These are phyloP conservation scores for Trichomonas tenax DNA, from an alignment of 208 protist genomes.

Conservation along the genomic window DNA sequence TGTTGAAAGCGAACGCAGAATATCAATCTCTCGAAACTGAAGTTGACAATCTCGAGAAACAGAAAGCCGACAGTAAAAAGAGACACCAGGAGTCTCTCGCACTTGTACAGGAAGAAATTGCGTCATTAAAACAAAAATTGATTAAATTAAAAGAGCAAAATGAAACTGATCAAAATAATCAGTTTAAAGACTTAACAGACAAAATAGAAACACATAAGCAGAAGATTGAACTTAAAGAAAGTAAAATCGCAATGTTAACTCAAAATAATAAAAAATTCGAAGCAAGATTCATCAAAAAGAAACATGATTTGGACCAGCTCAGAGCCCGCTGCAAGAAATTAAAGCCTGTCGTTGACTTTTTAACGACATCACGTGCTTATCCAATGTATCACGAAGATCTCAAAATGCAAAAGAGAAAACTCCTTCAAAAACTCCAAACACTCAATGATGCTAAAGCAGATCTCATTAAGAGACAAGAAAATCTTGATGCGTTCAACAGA, in stretches of 20 bases:
- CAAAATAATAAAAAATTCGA: not conserved
- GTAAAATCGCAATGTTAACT: not conserved
- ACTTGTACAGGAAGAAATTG: not conserved
- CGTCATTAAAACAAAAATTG: not conserved
- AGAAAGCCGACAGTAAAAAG: not conserved
- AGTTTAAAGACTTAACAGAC: not conserved
- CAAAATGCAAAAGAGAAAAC: not conserved
- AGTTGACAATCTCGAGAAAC: not conserved
- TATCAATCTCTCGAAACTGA: not conserved
- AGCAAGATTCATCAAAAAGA: not conserved
- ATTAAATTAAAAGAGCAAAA: not conserved
- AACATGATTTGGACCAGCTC: not conserved
- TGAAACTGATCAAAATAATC: not conserved
- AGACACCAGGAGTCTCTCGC: not conserved
- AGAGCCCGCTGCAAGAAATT: not conserved
- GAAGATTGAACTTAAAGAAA: not conserved
- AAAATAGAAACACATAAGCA: not conserved
- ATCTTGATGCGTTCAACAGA: not conserved
- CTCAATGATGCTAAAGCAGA: not conserved
- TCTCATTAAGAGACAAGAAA: not conserved
- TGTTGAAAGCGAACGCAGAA: not conserved
- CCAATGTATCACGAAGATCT: not conserved
- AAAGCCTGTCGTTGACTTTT: not conserved
- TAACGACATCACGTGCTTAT: not conserved
- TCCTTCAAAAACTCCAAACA: not conserved